These are phyloP conservation scores for Phaeoacremonium minimum DNA, from an alignment of 2,329 filamentous ascomycete genomes.

Conservation along the genomic window DNA sequence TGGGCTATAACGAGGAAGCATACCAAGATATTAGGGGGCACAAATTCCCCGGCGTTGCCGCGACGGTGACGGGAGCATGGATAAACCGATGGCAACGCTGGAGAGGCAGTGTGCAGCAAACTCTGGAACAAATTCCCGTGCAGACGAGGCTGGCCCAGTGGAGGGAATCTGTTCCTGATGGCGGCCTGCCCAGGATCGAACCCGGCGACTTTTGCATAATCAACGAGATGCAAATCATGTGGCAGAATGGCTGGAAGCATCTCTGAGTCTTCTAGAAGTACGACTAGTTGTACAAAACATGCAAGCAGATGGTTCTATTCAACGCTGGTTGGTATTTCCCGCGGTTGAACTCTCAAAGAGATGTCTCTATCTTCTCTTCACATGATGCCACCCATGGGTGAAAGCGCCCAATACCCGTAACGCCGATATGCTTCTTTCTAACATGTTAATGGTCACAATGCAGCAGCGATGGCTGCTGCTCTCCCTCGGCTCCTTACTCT, in stretches of 20 bases:
- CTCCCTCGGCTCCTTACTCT: no score
- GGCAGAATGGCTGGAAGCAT: slow-evolving; percentile 55
- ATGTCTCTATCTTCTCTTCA: no score
- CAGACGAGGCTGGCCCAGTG: slow-evolving; percentile 34
- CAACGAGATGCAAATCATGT: slow-evolving; percentile 57
- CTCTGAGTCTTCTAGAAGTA: no score
- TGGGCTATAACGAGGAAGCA: slow-evolving; percentile 55
- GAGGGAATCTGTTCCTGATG: slow-evolving; percentile 25
- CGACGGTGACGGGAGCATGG: slow-evolving; percentile 54
- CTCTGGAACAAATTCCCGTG: slow-evolving; percentile 31
- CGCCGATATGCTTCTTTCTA: no score
- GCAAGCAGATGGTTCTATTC: no score
- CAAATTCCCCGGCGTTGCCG: slow-evolving; percentile 41
- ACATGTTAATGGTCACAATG: no score
- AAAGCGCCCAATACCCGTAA: no score
- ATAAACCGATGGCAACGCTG: slow-evolving; percentile 48
- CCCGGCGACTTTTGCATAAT: slow-evolving; percentile 47
- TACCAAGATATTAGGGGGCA: slow-evolving; percentile 41
- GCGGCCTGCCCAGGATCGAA: slow-evolving; percentile 26
- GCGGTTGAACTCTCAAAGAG: no score
- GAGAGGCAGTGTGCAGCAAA: slow-evolving; percentile 28
- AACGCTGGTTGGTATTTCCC: no score
- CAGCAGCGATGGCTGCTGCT: no score
- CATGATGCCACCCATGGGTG: no score
- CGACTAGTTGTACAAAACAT: no score